phyloP scores from a whole-genome alignment of 1,284 basidiomycete genomes.

The Golubevia pallescens region DNA sequence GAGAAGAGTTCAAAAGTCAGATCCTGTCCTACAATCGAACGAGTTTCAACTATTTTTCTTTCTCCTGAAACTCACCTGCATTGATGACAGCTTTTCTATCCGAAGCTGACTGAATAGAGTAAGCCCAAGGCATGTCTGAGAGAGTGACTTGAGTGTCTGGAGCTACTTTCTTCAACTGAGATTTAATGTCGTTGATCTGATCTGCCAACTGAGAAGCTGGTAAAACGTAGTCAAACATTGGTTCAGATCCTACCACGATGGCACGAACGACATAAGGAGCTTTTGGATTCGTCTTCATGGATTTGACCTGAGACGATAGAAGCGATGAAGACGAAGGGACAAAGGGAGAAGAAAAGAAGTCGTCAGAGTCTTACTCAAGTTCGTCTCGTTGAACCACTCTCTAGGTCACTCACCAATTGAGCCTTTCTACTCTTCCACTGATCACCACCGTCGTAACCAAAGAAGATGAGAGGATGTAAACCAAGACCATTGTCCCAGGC shows the following conservation, averaged over 20 bases:
- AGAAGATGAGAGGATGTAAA: slow-evolving; percentile 77
- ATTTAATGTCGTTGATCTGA: slow-evolving; percentile 67
- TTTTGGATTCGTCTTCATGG: slow-evolving; percentile 72
- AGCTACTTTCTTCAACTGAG: slow-evolving; percentile 6
- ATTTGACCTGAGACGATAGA: slow-evolving; percentile 65
- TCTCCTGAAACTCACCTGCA: background rate
- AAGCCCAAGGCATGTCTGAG: slow-evolving; percentile 17
- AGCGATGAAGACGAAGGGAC: background rate
- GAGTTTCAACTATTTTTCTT: slow-evolving; percentile 9
- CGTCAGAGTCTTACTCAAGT: no score
- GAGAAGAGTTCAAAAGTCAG: no score
- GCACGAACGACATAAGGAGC: slow-evolving; percentile 74
- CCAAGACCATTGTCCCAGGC: slow-evolving; percentile 75
- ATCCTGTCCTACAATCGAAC: background rate
- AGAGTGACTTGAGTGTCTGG: slow-evolving; percentile 16
- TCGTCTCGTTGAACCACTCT: no score
- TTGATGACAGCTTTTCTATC: background rate
- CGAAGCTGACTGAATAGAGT: background rate
- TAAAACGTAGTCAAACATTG: slow-evolving; percentile 73
- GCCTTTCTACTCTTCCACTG: slow-evolving; percentile 70
- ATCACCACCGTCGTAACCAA: slow-evolving; percentile 69
- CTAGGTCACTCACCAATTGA: slow-evolving; percentile 1
- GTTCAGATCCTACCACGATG: slow-evolving; percentile 77
- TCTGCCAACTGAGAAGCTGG: slow-evolving; percentile 69
- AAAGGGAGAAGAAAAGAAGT: no score